Evolutionary conservation across 768 basidiomycete genomes (phyloP).

Genomic region (Saitozyma sp.): DNA sequence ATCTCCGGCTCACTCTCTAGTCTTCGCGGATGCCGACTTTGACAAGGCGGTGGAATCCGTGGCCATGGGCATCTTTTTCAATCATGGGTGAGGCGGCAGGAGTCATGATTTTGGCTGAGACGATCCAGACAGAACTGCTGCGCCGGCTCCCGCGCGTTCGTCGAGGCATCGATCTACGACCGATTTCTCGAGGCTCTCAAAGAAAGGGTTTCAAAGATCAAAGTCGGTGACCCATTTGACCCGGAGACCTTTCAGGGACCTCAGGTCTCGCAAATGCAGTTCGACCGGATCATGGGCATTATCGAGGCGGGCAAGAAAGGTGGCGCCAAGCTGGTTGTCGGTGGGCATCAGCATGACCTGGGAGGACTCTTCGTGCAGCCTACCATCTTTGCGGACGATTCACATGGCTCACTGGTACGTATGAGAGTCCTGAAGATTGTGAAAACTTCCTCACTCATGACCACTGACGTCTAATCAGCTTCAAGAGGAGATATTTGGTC

Average conservation of each 20-base stretch:
- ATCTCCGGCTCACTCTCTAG: too few relatives aligned
- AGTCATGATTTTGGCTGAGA: too few relatives aligned
- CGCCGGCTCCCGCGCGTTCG: slow-evolving; percentile 3
- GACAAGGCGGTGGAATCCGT: too few relatives aligned
- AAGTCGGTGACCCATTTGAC: slow-evolving; percentile 1
- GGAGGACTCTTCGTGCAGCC: slow-evolving; percentile 81
- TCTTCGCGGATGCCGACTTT: too few relatives aligned
- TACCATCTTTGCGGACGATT: slow-evolving; percentile 71
- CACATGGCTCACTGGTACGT: too few relatives aligned
- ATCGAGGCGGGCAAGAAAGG: slow-evolving; percentile 69
- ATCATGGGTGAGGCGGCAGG: too few relatives aligned
- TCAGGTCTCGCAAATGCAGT: slow-evolving; percentile 24
- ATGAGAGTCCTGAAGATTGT: too few relatives aligned
- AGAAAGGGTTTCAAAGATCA: too few relatives aligned
- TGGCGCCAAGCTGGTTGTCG: slow-evolving; percentile 65
- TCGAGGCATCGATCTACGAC: slow-evolving; percentile 7
- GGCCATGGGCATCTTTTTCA: too few relatives aligned
- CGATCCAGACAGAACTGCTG: slow-evolving; percentile 4
- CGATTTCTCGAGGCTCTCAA: slow-evolving; percentile 8
- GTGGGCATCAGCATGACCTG: slow-evolving; percentile 60
- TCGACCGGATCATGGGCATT: slow-evolving; percentile 62
- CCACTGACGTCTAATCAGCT: too few relatives aligned
- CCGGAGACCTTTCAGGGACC: slow-evolving; percentile 10
- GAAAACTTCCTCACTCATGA: too few relatives aligned
- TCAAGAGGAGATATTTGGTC: too few relatives aligned